phyloP scores from a whole-genome alignment of 352 stramenopile species.

The Lagenidium giganteum region DNA sequence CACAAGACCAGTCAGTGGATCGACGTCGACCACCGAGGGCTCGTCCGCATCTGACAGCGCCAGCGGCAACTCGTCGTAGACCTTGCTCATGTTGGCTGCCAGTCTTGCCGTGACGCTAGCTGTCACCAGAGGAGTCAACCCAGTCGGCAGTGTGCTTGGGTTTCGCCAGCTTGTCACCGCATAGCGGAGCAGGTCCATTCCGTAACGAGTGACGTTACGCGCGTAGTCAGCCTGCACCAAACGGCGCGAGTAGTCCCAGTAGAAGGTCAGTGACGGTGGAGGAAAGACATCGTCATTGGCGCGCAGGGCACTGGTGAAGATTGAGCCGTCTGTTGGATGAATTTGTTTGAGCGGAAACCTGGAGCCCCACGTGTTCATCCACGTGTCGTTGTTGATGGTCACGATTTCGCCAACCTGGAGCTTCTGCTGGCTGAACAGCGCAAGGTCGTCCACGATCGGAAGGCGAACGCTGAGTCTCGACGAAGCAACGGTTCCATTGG shows the following conservation, averaged over 20 bases:
- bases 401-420: constrained; percentile 36
- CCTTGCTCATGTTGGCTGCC: constrained; percentile 39
- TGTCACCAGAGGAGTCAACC: constrained; percentile 5
- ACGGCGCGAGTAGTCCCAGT: constrained; percentile 41
- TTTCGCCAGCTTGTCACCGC: constrained; percentile 26
- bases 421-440: constrained; percentile 26
- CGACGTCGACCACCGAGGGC: constrained; percentile 33
- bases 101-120: neutral
- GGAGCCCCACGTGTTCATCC: constrained; percentile 24
- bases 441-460: constrained; percentile 14
- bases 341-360: constrained; percentile 17
- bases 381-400: constrained; percentile 23
- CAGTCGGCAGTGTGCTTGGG: constrained; percentile 28
- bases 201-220: constrained; percentile 51
- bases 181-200: constrained; percentile 45
- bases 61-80: constrained; percentile 37
- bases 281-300: constrained; percentile 24
- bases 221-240: constrained; percentile 29
- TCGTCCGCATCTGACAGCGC: constrained; percentile 11
- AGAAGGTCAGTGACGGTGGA: constrained; percentile 40
- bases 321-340: constrained; percentile 42
- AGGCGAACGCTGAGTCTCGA: too few relatives aligned
- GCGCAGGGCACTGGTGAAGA: constrained; percentile 47
- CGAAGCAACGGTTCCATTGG: too few relatives aligned
- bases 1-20: constrained; percentile 37